These are phyloP conservation scores for Calocera viscosa DNA, from an alignment of 768 basidiomycete species.

Conservation along the genomic window DNA sequence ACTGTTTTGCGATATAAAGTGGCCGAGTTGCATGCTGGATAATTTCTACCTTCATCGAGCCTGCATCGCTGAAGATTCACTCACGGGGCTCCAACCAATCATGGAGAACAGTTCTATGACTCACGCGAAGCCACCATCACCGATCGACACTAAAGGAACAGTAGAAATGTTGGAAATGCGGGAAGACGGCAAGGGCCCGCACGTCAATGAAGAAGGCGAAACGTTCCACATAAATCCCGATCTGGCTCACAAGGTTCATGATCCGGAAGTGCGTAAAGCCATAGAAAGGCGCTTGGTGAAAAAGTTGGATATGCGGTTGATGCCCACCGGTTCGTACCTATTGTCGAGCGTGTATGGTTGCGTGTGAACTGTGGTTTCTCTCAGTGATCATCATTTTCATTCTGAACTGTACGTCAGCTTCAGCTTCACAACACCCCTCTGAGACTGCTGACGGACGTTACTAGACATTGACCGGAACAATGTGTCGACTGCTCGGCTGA, in stretches of 20 bases:
- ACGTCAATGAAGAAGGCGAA: conserved; percentile 3
- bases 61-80: too few species aligned
- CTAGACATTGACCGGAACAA: conserved; percentile 10
- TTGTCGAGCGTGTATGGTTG: too few species aligned
- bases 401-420: conserved; percentile 11
- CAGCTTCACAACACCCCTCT: not conserved
- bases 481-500: conserved; percentile 30
- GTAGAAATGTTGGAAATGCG: not conserved
- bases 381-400: conserved; percentile 15
- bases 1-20: not conserved
- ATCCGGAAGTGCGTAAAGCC: not conserved
- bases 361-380: not conserved
- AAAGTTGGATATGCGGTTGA: conserved; percentile 43
- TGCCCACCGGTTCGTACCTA: conserved; percentile 41
- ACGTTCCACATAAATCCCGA: not conserved
- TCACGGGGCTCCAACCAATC: not conserved
- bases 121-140: not conserved
- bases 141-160: not conserved
- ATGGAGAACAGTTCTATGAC: not conserved
- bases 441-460: not conserved
- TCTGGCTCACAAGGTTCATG: not conserved
- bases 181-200: not conserved
- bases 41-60: too few species aligned
- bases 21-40: not conserved
- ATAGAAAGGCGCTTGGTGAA: conserved; percentile 35